Conservation (phyloP, 768 basidiomycete genomes). For the Phallus indusiatus region DNA sequence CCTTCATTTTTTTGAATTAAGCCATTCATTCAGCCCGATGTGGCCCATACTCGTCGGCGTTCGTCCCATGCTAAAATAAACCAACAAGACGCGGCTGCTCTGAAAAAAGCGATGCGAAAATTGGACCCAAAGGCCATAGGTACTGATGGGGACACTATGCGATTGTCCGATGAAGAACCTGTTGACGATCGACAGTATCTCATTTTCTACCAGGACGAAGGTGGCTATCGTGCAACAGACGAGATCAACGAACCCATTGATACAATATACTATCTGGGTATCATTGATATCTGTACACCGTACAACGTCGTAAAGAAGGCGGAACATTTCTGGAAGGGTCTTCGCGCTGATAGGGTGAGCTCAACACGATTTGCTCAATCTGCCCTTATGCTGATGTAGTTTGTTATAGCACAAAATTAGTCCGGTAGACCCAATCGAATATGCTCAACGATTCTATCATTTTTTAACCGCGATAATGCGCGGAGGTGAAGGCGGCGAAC, state of each 20-base stretch:
- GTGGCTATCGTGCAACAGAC: slow-evolving; percentile 83
- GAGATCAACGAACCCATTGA: slow-evolving; percentile 67
- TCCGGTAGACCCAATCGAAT: slow-evolving; percentile 80
- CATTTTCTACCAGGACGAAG: slow-evolving; percentile 95
- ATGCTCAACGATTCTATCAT: slow-evolving; percentile 78
- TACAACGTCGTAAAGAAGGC: slow-evolving; percentile 67
- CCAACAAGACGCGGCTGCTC: slow-evolving; percentile 68
- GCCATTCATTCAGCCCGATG: slow-evolving; percentile 44
- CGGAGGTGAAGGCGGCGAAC: slow-evolving; percentile 57
- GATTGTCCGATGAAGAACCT: slow-evolving; percentile 55
- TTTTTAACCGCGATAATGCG: slow-evolving; percentile 85
- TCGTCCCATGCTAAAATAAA: slow-evolving; percentile 48
- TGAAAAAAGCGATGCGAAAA: slow-evolving; percentile 77
- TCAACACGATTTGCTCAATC: neutral
- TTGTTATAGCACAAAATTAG: slow-evolving; percentile 79
- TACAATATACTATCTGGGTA: slow-evolving; percentile 85
- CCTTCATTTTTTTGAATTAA: neutral
- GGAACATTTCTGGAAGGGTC: slow-evolving; percentile 90
- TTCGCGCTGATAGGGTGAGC: slow-evolving; percentile 79
- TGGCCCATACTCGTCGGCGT: slow-evolving; percentile 55
- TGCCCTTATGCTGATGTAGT: neutral
- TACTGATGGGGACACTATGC: slow-evolving; percentile 29
- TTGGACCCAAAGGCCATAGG: slow-evolving; percentile 72
- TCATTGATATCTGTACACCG: slow-evolving; percentile 96
- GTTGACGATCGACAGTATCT: slow-evolving; percentile 62